A percentile compares a stretch with the other conserved stretches of the same genome.
Conservation (phyloP, 495 filamentous ascomycete genomes). For the Emericellopsis terricola region DNA sequence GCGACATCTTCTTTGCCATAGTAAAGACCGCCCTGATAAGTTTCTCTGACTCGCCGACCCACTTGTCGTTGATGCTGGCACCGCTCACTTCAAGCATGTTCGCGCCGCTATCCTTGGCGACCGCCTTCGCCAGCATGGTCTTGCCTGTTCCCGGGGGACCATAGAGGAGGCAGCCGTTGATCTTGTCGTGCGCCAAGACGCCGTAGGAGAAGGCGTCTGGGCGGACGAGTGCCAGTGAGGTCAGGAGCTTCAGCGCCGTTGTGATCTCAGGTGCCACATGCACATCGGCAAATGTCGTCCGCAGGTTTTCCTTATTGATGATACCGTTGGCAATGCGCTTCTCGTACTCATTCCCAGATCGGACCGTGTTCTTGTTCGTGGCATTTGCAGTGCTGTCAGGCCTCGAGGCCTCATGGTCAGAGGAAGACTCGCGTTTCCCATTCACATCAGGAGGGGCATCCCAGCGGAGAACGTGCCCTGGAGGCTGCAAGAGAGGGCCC, state of each 20-base stretch:
- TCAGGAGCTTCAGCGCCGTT: slow-evolving; percentile 76
- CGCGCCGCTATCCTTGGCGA: slow-evolving; percentile 85
- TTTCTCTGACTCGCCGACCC: slow-evolving; percentile 90
- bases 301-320: slow-evolving; percentile 61
- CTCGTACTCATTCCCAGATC: slow-evolving; percentile 50
- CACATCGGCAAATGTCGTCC: slow-evolving; percentile 72
- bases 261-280: slow-evolving; percentile 68
- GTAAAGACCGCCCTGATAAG: slow-evolving; percentile 87
- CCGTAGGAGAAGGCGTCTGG: slow-evolving; percentile 95
- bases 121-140: slow-evolving; percentile 85
- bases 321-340: slow-evolving; percentile 69
- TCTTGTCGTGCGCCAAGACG: slow-evolving; percentile 78
- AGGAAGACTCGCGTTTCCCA: not conserved
- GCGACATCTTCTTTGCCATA: slow-evolving; percentile 79
- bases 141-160: slow-evolving; percentile 94
- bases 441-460: not conserved
- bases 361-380: not conserved
- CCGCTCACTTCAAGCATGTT: slow-evolving; percentile 45
- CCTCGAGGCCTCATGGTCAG: slow-evolving; percentile 6
- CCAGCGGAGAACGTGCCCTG: not conserved
- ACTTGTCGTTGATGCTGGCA: slow-evolving; percentile 82
- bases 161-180: slow-evolving; percentile 79
- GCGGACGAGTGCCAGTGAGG: slow-evolving; percentile 68
- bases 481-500: not conserved
- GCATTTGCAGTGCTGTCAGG: slow-evolving; percentile 5